phyloP scores from a whole-genome alignment of 2,329 filamentous ascomycete species.

The Fusarium sp. region DNA sequence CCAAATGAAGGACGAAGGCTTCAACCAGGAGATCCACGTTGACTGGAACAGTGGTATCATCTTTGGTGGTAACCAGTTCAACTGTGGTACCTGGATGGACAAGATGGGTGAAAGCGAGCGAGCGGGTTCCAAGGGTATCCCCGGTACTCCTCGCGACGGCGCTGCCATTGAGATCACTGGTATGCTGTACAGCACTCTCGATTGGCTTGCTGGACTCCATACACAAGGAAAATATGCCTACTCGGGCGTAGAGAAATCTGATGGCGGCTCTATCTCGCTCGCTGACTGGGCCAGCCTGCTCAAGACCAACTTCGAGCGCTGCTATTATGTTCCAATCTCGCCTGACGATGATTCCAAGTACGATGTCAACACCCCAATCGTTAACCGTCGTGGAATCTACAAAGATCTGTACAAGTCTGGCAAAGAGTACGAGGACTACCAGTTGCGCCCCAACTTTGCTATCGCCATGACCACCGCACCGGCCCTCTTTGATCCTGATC shows the following conservation, averaged over 20 bases:
- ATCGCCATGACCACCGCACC: conserved; percentile 96
- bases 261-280: conserved; percentile 74
- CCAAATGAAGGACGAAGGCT: conserved; percentile 93
- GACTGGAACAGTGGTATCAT: conserved; percentile 93
- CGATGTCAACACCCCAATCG: conserved; percentile 80
- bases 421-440: conserved; percentile 98
- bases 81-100: conserved; percentile 99
- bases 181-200: conserved; percentile 87
- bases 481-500: conserved; percentile 81
- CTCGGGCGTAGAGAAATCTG: conserved; percentile 75
- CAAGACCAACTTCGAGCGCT: conserved; percentile 88
- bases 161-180: conserved; percentile 96
- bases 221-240: conserved; percentile 78
- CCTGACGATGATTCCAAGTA: conserved; percentile 78
- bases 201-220: conserved; percentile 79
- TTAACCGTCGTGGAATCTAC: conserved; percentile 96
- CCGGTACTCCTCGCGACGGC: conserved; percentile 95
- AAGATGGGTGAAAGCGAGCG: conserved; percentile 99
- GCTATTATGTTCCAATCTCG: conserved; percentile 85
- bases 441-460: conserved; percentile 92
- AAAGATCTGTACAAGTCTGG: conserved; percentile 95
- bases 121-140: conserved; percentile 91
- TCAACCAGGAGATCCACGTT: conserved; percentile 89
- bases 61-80: conserved; percentile 92
- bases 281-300: conserved; percentile 83